Evolutionary conservation across 2,329 filamentous ascomycete species (phyloP), one percentile per base, ranked within the genome.

Genomic region (Rachicladosporium sp.): DNA sequence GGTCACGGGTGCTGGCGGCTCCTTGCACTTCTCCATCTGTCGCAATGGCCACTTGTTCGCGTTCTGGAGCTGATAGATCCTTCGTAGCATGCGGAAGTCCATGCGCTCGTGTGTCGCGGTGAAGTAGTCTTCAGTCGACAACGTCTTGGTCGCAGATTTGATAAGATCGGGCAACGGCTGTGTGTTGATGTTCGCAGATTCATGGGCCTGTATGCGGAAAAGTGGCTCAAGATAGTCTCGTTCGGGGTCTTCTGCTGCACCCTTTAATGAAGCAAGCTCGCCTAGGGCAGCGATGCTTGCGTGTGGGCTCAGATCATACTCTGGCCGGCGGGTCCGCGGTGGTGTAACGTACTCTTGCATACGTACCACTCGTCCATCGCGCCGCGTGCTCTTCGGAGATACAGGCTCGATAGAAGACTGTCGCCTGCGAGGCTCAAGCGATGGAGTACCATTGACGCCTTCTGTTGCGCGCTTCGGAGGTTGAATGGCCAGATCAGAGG

Each of bases 11-110:
- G 86, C 76, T 3, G 75, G 70, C 4, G 89, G 88, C 59, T 98
- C 91, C 2, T 78, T 71, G 31, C 79, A 83, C 41, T 87, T 81
- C 55, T 93, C 85, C 33, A 88, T 78, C 55, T 98, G 91, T 38
- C 89, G 75, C 35, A 98, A 63, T 4, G 88, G 91, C 89, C 91
- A 96, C 53, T 89, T 82, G 50, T 93, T 87, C 27, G 81, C 78
- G 53, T 89, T 86, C 55, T 98, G 91, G 19, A 96, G 68, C 45
- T 89, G 79, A 56, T 95, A 94, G 2, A 98, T 86, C 10, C 86
- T 73, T 41, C 86, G 79, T 3, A 96, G 62, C 23, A 94, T 83
- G 41, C 85, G 80, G 52, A 85, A 91, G 38, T 93, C 85, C 59
- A 93, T 86, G 42, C 82, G 79, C 52, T 96, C 88, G 36, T 86